These are phyloP conservation scores for Sambucus nigra DNA, from an alignment of 129 eudicot species.

Conservation along the genomic window DNA sequence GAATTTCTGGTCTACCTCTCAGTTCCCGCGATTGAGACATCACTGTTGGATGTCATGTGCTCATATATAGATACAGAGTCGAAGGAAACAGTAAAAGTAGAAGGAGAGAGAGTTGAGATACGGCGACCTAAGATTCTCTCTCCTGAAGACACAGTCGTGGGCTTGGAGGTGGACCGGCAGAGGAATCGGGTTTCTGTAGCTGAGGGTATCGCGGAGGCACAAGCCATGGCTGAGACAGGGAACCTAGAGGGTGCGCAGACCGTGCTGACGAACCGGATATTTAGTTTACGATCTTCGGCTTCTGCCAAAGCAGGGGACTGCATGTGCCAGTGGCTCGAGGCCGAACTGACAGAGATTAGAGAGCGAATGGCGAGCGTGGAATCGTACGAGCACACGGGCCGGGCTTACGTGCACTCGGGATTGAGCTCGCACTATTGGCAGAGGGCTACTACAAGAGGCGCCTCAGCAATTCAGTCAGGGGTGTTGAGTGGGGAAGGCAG, in stretches of 20 bases:
- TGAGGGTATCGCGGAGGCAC: conserved; percentile 20
- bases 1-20: conserved; percentile 26
- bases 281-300: background rate
- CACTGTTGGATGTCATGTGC: conserved; percentile 25
- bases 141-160: conserved; percentile 5
- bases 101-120: conserved; percentile 19
- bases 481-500: conserved; percentile 5
- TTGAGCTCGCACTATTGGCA: conserved; percentile 24
- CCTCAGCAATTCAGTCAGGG: background rate
- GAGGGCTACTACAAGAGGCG: conserved; percentile 24
- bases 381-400: conserved; percentile 18
- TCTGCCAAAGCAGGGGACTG: conserved; percentile 18
- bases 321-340: conserved; percentile 15
- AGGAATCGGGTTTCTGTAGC: conserved; percentile 18
- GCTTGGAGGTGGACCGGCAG: conserved; percentile 25
- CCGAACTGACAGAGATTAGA: conserved; percentile 20
- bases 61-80: conserved; percentile 16
- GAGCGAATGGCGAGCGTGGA: conserved; percentile 15
- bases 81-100: conserved; percentile 11
- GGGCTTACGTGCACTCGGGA: conserved; percentile 23
- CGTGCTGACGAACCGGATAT: conserved; percentile 4
- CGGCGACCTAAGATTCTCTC: conserved; percentile 13
- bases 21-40: conserved; percentile 10
- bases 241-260: conserved; percentile 19
- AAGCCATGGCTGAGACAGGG: conserved; percentile 24